phyloP scores from a whole-genome alignment of 2,329 filamentous ascomycete species.

The Passalora sequoiae region DNA sequence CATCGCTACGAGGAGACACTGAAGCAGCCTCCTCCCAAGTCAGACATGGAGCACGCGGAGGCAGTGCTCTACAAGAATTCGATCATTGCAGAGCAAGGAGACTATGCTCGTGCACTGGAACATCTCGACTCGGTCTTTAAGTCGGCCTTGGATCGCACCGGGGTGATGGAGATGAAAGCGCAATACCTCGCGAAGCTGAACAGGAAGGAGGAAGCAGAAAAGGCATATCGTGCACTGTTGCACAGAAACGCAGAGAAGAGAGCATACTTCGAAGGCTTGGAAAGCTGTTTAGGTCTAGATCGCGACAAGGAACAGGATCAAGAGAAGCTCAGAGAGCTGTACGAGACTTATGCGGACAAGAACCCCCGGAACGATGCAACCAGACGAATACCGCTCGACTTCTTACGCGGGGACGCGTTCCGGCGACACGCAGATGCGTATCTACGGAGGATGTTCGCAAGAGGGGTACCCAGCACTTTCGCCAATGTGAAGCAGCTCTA shows the following conservation, averaged over 20 bases:
- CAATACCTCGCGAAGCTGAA: conserved; percentile 76
- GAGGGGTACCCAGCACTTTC: conserved; percentile 92
- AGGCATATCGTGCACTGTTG: conserved; percentile 73
- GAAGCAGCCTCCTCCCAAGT: conserved; percentile 69
- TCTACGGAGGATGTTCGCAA: conserved; percentile 76
- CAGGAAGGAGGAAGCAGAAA: conserved; percentile 71
- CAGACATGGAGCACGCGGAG: conserved; percentile 89
- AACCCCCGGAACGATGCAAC: conserved; percentile 79
- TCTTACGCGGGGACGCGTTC: conserved; percentile 79
- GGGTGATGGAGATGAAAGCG: conserved; percentile 78
- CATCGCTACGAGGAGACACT: conserved; percentile 90
- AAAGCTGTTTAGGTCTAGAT: conserved; percentile 61
- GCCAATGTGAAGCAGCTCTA: conserved; percentile 95
- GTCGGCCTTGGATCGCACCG: conserved; percentile 74
- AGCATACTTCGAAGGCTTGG: conserved; percentile 75
- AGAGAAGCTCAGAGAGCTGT: conserved; percentile 70
- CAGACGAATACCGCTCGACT: conserved; percentile 80
- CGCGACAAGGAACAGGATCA: conserved; percentile 57
- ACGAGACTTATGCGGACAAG: conserved; percentile 74
- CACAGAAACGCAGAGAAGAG: conserved; percentile 85
- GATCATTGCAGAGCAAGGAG: conserved; percentile 84
- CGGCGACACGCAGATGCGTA: conserved; percentile 71
- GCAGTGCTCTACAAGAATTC: conserved; percentile 91
- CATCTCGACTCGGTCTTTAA: conserved; percentile 76
- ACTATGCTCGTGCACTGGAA: conserved; percentile 75